Conservation (phyloP, 768 basidiomycete genomes). For the Termitomyces heimii region DNA sequence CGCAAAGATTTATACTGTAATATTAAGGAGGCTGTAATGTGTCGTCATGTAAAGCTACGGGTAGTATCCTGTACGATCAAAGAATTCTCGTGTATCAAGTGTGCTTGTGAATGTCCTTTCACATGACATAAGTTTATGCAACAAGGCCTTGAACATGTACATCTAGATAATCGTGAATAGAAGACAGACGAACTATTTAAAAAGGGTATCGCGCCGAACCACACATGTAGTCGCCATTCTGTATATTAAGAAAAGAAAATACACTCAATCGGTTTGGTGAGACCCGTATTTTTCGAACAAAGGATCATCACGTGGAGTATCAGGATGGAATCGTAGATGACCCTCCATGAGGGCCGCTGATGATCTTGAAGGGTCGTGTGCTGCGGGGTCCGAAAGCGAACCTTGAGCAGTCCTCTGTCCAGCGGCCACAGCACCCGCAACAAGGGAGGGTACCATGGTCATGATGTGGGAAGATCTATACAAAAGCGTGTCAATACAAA, state of each 20-base stretch:
- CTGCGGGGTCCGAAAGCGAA: slow-evolving; percentile 68
- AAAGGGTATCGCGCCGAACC: too few relatives aligned
- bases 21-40: too few relatives aligned
- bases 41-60: too few relatives aligned
- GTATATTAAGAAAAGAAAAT: not conserved
- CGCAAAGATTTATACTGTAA: too few relatives aligned
- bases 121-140: too few relatives aligned
- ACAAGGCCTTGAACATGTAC: too few relatives aligned
- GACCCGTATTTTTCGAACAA: slow-evolving; percentile 27
- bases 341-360: slow-evolving; percentile 83
- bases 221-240: too few relatives aligned
- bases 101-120: too few relatives aligned
- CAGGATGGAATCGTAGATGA: slow-evolving; percentile 83
- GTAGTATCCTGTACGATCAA: too few relatives aligned
- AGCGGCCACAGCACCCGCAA: slow-evolving; percentile 46
- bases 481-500: not conserved
- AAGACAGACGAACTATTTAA: too few relatives aligned
- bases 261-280: not conserved
- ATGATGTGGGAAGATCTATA: slow-evolving; percentile 23
- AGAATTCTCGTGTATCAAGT: too few relatives aligned
- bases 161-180: too few relatives aligned
- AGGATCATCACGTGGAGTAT: slow-evolving; percentile 66
- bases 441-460: slow-evolving; percentile 50
- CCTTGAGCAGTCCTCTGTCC: slow-evolving; percentile 63
- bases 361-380: slow-evolving; percentile 71